Evolutionary conservation across 2,329 filamentous ascomycete species (phyloP).

Genomic region (Aureobasidium namibiae): DNA sequence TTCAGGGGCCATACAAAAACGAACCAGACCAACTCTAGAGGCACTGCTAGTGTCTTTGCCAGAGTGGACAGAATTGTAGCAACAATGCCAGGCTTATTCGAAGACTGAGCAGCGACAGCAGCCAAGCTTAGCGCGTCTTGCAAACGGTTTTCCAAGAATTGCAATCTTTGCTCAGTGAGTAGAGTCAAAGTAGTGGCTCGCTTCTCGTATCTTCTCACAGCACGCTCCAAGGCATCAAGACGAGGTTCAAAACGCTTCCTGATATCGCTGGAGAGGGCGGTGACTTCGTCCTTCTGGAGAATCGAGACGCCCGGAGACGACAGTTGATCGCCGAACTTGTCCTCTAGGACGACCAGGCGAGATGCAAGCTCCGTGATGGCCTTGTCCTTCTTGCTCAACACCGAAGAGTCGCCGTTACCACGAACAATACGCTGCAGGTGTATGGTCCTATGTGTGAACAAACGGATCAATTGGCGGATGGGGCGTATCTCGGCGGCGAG

Average conservation of each 20-base stretch:
- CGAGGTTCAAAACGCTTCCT: conserved; percentile 65
- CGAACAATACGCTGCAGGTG: conserved; percentile 68
- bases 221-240: conserved; percentile 78
- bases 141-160: conserved; percentile 60
- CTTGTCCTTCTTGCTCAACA: conserved; percentile 4
- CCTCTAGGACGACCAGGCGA: conserved; percentile 25
- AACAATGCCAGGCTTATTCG: conserved; percentile 20
- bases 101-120: conserved; percentile 56
- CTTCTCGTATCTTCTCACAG: conserved; percentile 86
- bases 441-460: conserved; percentile 70
- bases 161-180: conserved; percentile 68
- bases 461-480: conserved; percentile 68
- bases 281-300: conserved; percentile 26
- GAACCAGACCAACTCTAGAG: not conserved
- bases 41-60: conserved; percentile 4
- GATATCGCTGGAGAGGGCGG: conserved; percentile 42
- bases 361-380: conserved; percentile 19
- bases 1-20: conserved; percentile 10
- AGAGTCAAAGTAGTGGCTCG: conserved; percentile 66
- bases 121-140: conserved; percentile 75
- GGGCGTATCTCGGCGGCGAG: conserved; percentile 81
- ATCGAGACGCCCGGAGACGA: not conserved
- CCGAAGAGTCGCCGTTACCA: conserved; percentile 18
- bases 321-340: conserved; percentile 16
- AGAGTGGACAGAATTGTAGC: conserved; percentile 16